These are phyloP conservation scores for Suhomyces yuchorum DNA, from an alignment of 1,139 yeast species.

Conservation along the genomic window DNA sequence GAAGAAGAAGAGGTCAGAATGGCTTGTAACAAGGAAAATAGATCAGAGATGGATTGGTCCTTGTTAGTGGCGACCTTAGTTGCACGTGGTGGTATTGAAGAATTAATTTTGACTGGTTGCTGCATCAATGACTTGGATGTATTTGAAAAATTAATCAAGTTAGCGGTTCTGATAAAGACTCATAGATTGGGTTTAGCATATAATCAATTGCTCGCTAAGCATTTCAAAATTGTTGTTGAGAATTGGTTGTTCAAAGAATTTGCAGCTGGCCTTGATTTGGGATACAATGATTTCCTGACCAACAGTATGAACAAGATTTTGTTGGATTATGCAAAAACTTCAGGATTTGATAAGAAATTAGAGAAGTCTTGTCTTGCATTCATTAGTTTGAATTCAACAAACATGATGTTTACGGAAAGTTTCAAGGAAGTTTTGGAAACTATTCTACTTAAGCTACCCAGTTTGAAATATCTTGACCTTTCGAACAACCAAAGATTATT, in stretches of 20 bases:
- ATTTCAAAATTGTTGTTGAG: constrained; percentile 51
- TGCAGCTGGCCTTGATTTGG: constrained; percentile 64
- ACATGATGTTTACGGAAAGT: constrained; percentile 34
- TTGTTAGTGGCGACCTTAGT: constrained; percentile 67
- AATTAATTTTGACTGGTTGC: constrained; percentile 70
- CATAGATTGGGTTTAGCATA: constrained; percentile 68
- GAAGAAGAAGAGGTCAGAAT: constrained; percentile 48
- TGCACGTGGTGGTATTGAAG: constrained; percentile 73
- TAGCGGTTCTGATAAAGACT: constrained; percentile 56
- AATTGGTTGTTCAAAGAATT: constrained; percentile 39
- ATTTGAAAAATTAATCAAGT: constrained; percentile 57
- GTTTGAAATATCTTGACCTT: constrained; percentile 63
- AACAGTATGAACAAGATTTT: constrained; percentile 30
- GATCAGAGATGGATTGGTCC: constrained; percentile 79
- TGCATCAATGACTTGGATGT: constrained; percentile 57
- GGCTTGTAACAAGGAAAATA: constrained; percentile 56
- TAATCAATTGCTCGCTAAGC: constrained; percentile 55
- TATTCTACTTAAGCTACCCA: constrained; percentile 45
- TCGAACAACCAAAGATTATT: constrained; percentile 67
- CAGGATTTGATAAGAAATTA: constrained; percentile 24
- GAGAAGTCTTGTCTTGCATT: constrained; percentile 36
- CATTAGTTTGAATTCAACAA: constrained; percentile 56
- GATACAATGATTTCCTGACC: constrained; percentile 65
- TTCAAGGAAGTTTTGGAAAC: constrained; percentile 38
- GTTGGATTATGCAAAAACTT: constrained; percentile 24